Evolutionary conservation across 2,329 filamentous ascomycete genomes (phyloP).

Genomic region (Xylaria sp.): DNA sequence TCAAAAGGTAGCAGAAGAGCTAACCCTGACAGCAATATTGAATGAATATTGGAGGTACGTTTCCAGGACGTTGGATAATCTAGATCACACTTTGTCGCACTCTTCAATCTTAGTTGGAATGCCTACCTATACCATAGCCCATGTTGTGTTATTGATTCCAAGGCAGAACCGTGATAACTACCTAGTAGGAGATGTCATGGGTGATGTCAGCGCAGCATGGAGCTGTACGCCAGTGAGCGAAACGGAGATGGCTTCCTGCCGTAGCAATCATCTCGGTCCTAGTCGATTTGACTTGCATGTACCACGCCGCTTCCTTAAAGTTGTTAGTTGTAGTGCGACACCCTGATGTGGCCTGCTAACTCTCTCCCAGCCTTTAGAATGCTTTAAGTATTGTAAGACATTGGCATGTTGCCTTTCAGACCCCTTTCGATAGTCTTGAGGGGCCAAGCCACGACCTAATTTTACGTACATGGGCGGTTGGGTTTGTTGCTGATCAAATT

Average conservation of each 20-base stretch:
- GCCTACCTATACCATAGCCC: slow-evolving; percentile 13
- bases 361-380: background rate
- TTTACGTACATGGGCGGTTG: background rate
- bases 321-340: slow-evolving; percentile 5
- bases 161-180: background rate
- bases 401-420: background rate
- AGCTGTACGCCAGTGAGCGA: slow-evolving; percentile 17
- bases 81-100: slow-evolving; percentile 18
- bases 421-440: background rate
- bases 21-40: slow-evolving; percentile 4
- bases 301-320: slow-evolving; percentile 1
- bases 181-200: slow-evolving; percentile 8
- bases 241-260: slow-evolving; percentile 28
- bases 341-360: background rate
- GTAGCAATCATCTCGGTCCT: slow-evolving; percentile 6
- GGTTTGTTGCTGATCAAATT: background rate
- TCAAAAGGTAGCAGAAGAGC: slow-evolving; percentile 4
- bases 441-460: background rate
- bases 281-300: slow-evolving; percentile 14
- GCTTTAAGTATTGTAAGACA: background rate
- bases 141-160: slow-evolving; percentile 9
- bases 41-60: background rate
- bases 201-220: slow-evolving; percentile 30
- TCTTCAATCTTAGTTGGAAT: slow-evolving; percentile 22
- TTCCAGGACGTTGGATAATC: slow-evolving; percentile 17